Percentiles rank a stretch among this genome's conserved stretches.
Evolutionary conservation across 352 stramenopile genomes (phyloP).

Genomic region (Pythium utonaiense): DNA sequence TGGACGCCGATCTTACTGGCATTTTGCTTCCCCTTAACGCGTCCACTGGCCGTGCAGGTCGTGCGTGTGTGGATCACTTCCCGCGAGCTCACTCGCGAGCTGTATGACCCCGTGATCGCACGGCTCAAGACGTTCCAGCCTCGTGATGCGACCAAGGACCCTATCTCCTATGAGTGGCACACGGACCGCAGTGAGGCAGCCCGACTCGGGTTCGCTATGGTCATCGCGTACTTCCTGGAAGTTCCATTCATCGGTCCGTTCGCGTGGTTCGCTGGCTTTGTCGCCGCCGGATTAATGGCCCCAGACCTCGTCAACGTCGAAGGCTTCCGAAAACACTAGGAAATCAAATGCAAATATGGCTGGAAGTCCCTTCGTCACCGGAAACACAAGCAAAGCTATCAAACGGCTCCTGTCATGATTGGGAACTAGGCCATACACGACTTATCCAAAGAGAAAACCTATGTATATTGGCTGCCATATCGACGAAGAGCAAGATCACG

Average conservation of each 20-base stretch:
- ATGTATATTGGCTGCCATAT: too few relatives aligned
- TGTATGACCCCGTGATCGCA: conserved; percentile 67
- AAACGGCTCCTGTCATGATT: too few relatives aligned
- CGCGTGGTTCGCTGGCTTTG: conserved; percentile 66
- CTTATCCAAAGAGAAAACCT: too few relatives aligned
- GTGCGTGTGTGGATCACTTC: conserved; percentile 68
- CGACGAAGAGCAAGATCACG: too few relatives aligned
- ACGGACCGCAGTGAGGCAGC: conserved; percentile 57
- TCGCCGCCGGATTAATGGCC: conserved; percentile 51
- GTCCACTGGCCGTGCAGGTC: conserved; percentile 24
- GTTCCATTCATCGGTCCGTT: conserved; percentile 62
- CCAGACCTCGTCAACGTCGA: conserved; percentile 65
- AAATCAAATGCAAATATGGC: too few relatives aligned
- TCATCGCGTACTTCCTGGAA: conserved; percentile 58
- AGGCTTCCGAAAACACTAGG: conserved; percentile 56
- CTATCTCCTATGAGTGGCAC: conserved; percentile 42
- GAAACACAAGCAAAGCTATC: too few relatives aligned
- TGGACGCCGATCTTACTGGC: conserved; percentile 53
- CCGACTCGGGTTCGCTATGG: conserved; percentile 60
- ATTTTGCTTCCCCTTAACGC: conserved; percentile 45
- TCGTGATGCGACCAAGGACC: conserved; percentile 23
- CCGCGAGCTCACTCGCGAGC: conserved; percentile 57
- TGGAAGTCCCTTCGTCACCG: too few relatives aligned
- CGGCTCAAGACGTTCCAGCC: conserved; percentile 53
- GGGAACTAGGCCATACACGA: too few relatives aligned